Percentiles rank a stretch among this genome's conserved stretches.
Evolutionary conservation across 352 stramenopile genomes (phyloP).

Genomic region (Globisporangium spinosum): DNA sequence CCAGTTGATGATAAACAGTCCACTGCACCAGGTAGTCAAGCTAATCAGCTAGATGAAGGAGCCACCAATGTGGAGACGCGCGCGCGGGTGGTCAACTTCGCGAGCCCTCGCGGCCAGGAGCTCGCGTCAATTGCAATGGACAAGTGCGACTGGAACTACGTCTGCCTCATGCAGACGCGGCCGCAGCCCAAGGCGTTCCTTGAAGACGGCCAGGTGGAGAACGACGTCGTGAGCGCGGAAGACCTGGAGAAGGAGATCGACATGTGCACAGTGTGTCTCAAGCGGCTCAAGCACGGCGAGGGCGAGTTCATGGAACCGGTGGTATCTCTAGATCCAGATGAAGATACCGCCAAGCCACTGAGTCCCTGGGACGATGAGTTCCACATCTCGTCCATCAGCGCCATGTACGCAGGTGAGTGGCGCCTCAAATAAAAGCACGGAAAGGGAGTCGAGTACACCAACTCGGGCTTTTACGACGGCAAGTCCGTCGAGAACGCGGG

Average conservation of each 20-base stretch:
- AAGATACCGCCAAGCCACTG: neutral
- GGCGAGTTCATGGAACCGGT: constrained; percentile 38
- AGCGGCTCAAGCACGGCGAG: constrained; percentile 47
- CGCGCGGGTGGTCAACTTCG: constrained; percentile 52
- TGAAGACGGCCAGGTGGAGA: constrained; percentile 53
- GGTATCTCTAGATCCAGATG: neutral
- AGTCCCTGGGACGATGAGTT: constrained; percentile 55
- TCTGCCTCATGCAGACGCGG: constrained; percentile 55
- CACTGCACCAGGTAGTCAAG: neutral
- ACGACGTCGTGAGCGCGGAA: constrained; percentile 39
- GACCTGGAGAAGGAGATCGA: constrained; percentile 58
- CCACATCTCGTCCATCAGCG: constrained; percentile 60
- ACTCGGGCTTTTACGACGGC: constrained; percentile 60
- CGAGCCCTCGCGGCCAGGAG: constrained; percentile 40
- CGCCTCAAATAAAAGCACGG: constrained; percentile 50
- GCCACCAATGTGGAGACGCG: constrained; percentile 36
- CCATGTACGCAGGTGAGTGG: constrained; percentile 55
- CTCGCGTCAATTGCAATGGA: constrained; percentile 44
- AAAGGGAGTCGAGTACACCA: constrained; percentile 53
- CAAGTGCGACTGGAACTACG: constrained; percentile 64
- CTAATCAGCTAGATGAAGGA: neutral
- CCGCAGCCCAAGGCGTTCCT: constrained; percentile 48
- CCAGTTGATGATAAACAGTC: constrained; percentile 22
- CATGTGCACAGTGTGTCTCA: constrained; percentile 55
- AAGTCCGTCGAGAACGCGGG: constrained; percentile 44